Evolutionary conservation across 2,329 filamentous ascomycete genomes (phyloP).

Genomic region (Claviceps cyperi): DNA sequence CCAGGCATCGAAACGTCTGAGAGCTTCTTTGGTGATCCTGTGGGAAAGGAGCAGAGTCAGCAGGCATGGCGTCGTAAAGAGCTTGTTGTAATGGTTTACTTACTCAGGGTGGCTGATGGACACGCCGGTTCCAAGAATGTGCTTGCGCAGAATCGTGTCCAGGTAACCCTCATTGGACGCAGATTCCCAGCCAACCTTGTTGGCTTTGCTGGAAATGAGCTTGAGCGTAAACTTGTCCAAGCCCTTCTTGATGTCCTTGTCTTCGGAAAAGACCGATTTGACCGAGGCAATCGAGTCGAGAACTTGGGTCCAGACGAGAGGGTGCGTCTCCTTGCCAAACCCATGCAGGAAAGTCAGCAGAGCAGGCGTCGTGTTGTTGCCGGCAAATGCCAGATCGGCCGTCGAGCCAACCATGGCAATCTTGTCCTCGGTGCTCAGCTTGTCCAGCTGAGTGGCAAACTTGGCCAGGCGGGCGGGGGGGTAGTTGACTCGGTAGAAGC

Average conservation of each 20-base stretch:
- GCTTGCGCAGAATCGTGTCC: constrained; percentile 65
- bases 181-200: constrained; percentile 77
- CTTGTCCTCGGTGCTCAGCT: constrained; percentile 73
- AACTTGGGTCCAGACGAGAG: constrained; percentile 80
- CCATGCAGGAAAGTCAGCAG: constrained; percentile 73
- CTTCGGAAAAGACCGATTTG: constrained; percentile 72
- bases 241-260: constrained; percentile 54
- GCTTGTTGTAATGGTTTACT: constrained; percentile 15
- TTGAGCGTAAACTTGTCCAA: constrained; percentile 68
- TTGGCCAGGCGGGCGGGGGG: constrained; percentile 69
- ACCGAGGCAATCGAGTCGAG: constrained; percentile 61
- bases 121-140: constrained; percentile 63
- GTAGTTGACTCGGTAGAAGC: constrained; percentile 87
- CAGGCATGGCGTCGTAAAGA: neutral
- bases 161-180: constrained; percentile 67
- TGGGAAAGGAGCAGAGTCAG: neutral
- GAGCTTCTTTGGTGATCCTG: constrained; percentile 57
- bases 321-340: constrained; percentile 70
- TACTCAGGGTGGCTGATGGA: constrained; percentile 61
- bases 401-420: constrained; percentile 86
- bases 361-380: constrained; percentile 67
- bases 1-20: constrained; percentile 70
- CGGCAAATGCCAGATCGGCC: constrained; percentile 75
- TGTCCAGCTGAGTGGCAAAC: constrained; percentile 62
- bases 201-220: constrained; percentile 59